Evolutionary conservation across 176 grass and related monocot genomes (phyloP), one percentile per base, ranked within the genome.

Genomic region (Stipa capillata): DNA sequence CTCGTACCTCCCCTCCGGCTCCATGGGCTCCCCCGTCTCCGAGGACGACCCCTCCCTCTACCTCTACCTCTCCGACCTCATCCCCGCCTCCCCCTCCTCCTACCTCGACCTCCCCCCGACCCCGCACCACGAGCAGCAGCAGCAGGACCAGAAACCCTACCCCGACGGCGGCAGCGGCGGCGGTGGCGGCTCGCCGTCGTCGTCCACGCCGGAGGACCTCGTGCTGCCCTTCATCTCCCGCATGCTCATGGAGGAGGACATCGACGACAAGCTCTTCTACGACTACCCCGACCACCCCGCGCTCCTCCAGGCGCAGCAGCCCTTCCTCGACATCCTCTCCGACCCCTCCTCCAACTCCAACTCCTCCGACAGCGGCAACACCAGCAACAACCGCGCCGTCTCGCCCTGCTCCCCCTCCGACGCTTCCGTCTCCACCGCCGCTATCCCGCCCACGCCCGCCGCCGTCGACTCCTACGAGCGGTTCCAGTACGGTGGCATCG

Each of bases 231-330:
- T 80, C 86, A 92, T 92, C 65, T 86, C 70, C 40, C 64, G 79
- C 47, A 89, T 92, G 83, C 90, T 92, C 69, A 92, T 92, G 90
- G 90, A 92, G 74, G 90, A 92, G 70, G 70, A 89, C 80, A 89
- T 92, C 68, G 86, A 92, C 76, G 79, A 76, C 69, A 86, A 86
- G 69, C 86, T 83, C 83, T 79, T 89, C 87, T 87, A 92, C 80
- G 74, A 89, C 32, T 92, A 86, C 80, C 90, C 86, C 0, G 90
- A 89, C 60, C 35, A 84, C 75, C 75, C 75, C 4, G 57, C 86
- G 3, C 90, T 92, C 16, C 48, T 92, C 32, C 61, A 85, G 80
- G 90, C 70, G 44, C 86, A 92, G 83, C 76, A 89, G 65, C 83
- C 86, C 48, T 89, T 92, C 83, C 86, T 89, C 44, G 90, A 92